A percentile compares a stretch with the other conserved stretches of the same genome.
phyloP scores from a whole-genome alignment of 257 asterid genomes.

The Hygrophila difformis region DNA sequence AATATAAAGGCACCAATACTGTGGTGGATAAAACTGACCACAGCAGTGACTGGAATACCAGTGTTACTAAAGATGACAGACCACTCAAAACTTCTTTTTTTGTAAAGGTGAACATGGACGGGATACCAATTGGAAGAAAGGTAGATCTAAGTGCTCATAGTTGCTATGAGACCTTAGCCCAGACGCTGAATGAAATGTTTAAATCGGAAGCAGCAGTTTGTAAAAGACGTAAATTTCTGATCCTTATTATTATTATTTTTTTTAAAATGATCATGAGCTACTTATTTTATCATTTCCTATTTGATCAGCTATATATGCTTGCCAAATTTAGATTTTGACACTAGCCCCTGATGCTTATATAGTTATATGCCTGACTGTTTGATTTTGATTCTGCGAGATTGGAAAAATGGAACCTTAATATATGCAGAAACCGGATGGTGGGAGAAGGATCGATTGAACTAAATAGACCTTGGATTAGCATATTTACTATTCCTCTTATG shows the following conservation, averaged over 20 bases:
- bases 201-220: slow-evolving; percentile 23
- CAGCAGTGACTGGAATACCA: slow-evolving; percentile 11
- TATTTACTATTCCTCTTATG: not conserved
- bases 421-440: not conserved
- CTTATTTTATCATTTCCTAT: not conserved
- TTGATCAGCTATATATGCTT: not conserved
- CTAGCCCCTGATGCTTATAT: not conserved
- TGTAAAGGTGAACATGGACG: slow-evolving; percentile 91
- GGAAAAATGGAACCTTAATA: too few species aligned
- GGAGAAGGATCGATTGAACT: too few species aligned
- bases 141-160: slow-evolving; percentile 69
- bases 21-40: slow-evolving; percentile 12
- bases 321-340: not conserved
- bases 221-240: slow-evolving; percentile 39
- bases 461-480: too few species aligned
- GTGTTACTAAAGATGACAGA: slow-evolving; percentile 24
- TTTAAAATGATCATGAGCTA: not conserved
- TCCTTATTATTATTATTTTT: slow-evolving; percentile 5
- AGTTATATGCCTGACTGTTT: not conserved
- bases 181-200: slow-evolving; percentile 64
- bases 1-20: slow-evolving; percentile 23
- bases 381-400: not conserved
- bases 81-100: slow-evolving; percentile 41
- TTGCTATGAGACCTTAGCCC: slow-evolving; percentile 61
- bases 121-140: slow-evolving; percentile 78